Conservation (phyloP, 306 rosid genomes). For the Gillenia trifoliata region DNA sequence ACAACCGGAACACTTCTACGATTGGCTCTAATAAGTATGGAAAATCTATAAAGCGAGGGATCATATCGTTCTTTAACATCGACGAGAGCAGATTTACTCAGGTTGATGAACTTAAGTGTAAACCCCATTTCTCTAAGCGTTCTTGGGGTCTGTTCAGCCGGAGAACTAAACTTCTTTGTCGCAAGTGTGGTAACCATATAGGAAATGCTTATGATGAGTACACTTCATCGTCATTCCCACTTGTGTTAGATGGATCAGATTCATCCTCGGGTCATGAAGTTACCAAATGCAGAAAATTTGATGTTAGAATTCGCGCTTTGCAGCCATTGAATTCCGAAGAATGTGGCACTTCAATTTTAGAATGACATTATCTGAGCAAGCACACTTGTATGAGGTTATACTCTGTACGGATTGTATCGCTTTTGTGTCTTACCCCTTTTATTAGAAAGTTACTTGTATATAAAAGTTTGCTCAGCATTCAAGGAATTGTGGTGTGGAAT, state of each 20-base stretch:
- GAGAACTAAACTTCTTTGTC: constrained; percentile 77
- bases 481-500: constrained; percentile 17
- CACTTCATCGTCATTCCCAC: constrained; percentile 35
- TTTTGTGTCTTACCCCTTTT: constrained; percentile 1
- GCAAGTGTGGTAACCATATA: constrained; percentile 72
- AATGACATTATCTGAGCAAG: constrained; percentile 23
- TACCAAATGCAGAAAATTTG: constrained; percentile 43
- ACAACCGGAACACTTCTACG: constrained; percentile 58
- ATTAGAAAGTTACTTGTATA: constrained; percentile 14
- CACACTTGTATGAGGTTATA: constrained; percentile 7
- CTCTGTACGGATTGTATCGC: constrained; percentile 12
- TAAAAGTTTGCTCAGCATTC: constrained; percentile 1
- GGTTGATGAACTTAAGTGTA: constrained; percentile 66
- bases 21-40: constrained; percentile 79
- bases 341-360: constrained; percentile 26
- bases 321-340: constrained; percentile 73
- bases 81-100: constrained; percentile 75
- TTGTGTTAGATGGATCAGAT: constrained; percentile 38
- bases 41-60: constrained; percentile 79
- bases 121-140: constrained; percentile 61
- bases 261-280: constrained; percentile 36
- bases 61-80: constrained; percentile 68
- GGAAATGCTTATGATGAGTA: constrained; percentile 51
- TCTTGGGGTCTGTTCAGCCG: constrained; percentile 74
- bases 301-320: constrained; percentile 66